Percentiles rank a stretch among this genome's conserved stretches.
Evolutionary conservation across 139 green algal species (phyloP).

Genomic region (Coccomyxa sp.): DNA sequence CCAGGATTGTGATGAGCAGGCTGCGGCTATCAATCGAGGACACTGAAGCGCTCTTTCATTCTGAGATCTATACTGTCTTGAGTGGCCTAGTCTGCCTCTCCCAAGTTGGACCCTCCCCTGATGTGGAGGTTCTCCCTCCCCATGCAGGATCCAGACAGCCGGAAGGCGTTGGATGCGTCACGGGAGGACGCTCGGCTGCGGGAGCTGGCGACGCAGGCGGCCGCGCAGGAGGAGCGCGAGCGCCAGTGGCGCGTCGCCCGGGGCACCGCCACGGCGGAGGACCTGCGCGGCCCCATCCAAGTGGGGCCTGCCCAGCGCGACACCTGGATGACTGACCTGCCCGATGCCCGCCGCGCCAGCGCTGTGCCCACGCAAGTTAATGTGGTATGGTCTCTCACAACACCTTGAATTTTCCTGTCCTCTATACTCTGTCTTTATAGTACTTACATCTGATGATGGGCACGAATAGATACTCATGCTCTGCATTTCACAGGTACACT

Average conservation of each 20-base stretch:
- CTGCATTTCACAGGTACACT: no score
- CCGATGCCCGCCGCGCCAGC: slow-evolving; percentile 24
- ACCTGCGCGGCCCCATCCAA: slow-evolving; percentile 23
- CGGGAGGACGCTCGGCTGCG: slow-evolving; percentile 54
- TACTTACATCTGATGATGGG: background rate
- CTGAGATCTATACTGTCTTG: no score
- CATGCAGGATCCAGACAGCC: slow-evolving; percentile 33
- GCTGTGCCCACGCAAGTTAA: slow-evolving; percentile 7
- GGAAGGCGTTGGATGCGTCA: slow-evolving; percentile 43
- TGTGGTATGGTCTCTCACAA: slow-evolving; percentile 1
- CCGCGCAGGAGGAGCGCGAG: slow-evolving; percentile 46
- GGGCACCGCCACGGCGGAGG: slow-evolving; percentile 52
- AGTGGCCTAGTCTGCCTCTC: no score
- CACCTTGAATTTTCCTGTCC: background rate
- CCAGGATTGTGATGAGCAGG: no score
- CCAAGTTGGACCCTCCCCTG: no score
- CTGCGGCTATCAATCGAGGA: no score
- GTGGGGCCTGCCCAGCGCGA: slow-evolving; percentile 32
- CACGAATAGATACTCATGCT: background rate
- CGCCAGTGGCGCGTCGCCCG: slow-evolving; percentile 58
- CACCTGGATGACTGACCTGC: slow-evolving; percentile 83
- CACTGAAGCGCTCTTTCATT: no score
- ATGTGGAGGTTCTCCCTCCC: no score
- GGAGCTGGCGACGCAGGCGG: slow-evolving; percentile 31
- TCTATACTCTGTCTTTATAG: no score